A percentile compares a stretch with the other conserved stretches of the same genome.
phyloP scores from a whole-genome alignment of 495 filamentous ascomycete genomes.

The Penicillium cataractarum region DNA sequence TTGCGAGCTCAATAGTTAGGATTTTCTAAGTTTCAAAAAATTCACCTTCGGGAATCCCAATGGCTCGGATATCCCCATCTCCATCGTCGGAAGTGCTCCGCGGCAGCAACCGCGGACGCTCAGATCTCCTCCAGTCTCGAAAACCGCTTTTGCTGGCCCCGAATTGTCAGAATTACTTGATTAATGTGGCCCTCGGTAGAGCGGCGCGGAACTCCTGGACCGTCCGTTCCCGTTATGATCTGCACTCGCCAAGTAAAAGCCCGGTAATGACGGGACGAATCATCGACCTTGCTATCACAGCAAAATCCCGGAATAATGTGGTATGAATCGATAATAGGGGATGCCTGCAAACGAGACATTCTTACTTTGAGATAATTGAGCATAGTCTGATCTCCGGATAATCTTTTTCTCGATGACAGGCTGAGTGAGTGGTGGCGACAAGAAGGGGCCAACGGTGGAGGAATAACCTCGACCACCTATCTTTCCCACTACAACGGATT shows the following conservation, averaged over 20 bases:
- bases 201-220: neutral
- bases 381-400: too few species aligned
- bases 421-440: too few species aligned
- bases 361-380: too few species aligned
- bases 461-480: too few species aligned
- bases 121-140: neutral
- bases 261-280: constrained; percentile 1
- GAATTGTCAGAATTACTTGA: neutral
- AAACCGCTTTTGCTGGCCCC: neutral
- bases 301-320: too few species aligned
- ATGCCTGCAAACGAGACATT: too few species aligned
- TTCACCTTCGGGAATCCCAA: neutral
- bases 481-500: too few species aligned
- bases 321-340: neutral
- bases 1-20: neutral
- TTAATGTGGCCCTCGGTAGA: neutral
- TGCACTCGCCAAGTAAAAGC: constrained; percentile 5
- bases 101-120: too few species aligned
- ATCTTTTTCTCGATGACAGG: too few species aligned
- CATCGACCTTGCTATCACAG: neutral
- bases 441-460: too few species aligned
- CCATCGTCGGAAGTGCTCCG: neutral
- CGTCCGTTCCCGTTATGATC: constrained; percentile 14
- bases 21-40: too few species aligned
- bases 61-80: neutral